Percentiles rank a stretch among this genome's conserved stretches.
Conservation (phyloP, 2,329 filamentous ascomycete species). For the Rutstroemia sp. region DNA sequence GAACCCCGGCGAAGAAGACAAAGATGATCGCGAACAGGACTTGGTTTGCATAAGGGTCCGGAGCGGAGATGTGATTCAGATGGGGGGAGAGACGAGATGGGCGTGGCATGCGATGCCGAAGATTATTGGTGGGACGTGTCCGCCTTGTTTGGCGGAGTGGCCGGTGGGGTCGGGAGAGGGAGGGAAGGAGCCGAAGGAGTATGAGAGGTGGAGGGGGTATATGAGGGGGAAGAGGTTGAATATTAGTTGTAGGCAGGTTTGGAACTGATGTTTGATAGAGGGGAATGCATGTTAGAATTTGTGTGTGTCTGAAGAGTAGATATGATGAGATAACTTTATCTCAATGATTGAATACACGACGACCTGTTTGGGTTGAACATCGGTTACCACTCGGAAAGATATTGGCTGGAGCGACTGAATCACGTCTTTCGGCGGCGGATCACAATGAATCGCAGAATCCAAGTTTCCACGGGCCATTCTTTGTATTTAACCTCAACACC, state of each 20-base stretch:
- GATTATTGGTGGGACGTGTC: slow-evolving; percentile 73
- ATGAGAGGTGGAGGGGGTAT: slow-evolving; percentile 72
- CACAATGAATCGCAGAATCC: background rate
- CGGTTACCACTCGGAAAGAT: no score
- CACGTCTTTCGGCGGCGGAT: background rate
- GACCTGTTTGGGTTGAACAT: background rate
- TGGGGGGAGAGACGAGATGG: slow-evolving; percentile 74
- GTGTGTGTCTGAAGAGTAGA: background rate
- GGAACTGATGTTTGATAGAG: slow-evolving; percentile 17
- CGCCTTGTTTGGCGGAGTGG: slow-evolving; percentile 67
- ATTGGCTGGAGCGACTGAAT: background rate
- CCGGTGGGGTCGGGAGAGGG: slow-evolving; percentile 41
- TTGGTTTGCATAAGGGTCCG: slow-evolving; percentile 57
- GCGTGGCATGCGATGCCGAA: slow-evolving; percentile 96
- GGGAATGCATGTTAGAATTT: background rate
- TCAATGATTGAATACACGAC: background rate
- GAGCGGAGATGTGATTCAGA: slow-evolving; percentile 86
- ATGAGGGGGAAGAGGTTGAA: slow-evolving; percentile 84
- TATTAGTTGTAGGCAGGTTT: slow-evolving; percentile 90
- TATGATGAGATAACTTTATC: background rate
- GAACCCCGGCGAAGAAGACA: slow-evolving; percentile 15
- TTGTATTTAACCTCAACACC: background rate
- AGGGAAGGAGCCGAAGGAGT: slow-evolving; percentile 33
- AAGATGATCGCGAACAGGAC: slow-evolving; percentile 26
- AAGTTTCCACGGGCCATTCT: background rate